phyloP scores from a whole-genome alignment of 768 basidiomycete species.

The Cantharellus cinnabarinus region DNA sequence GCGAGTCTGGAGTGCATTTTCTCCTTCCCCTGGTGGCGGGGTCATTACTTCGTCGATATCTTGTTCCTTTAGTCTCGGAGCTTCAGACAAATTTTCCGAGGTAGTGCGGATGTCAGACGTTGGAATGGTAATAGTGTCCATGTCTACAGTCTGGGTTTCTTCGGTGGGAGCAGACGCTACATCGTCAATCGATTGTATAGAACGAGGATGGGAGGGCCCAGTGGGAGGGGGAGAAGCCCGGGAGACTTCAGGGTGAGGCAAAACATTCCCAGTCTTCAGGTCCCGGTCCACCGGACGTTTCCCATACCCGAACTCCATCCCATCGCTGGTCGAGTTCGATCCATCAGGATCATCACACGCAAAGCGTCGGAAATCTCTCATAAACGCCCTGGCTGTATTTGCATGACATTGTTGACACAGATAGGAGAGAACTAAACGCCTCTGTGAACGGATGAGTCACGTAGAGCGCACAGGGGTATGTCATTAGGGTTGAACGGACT shows the following conservation, averaged over 20 bases:
- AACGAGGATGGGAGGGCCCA: too few species aligned
- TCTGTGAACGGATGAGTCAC: neutral
- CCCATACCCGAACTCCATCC: neutral
- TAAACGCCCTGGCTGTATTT: constrained; percentile 47
- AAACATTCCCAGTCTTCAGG: neutral
- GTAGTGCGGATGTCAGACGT: too few species aligned
- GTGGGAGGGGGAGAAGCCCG: neutral
- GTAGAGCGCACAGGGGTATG: neutral
- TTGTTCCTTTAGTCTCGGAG: constrained; percentile 38
- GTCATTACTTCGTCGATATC: constrained; percentile 45
- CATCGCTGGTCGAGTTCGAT: neutral
- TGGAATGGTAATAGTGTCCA: too few species aligned
- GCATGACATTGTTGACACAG: constrained; percentile 54
- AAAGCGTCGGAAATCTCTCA: neutral
- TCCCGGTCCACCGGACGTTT: neutral
- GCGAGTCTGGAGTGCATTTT: too few species aligned
- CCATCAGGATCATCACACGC: neutral
- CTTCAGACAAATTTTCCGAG: constrained; percentile 15
- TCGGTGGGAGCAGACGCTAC: too few species aligned
- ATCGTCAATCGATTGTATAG: too few species aligned
- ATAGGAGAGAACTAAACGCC: constrained; percentile 36
- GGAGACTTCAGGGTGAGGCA: neutral
- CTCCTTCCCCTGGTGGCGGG: constrained; percentile 8
- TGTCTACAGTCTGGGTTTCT: too few species aligned
- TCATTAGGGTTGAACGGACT: neutral